phyloP scores from a whole-genome alignment of 306 rosid species.

The Nissolia schottii region DNA sequence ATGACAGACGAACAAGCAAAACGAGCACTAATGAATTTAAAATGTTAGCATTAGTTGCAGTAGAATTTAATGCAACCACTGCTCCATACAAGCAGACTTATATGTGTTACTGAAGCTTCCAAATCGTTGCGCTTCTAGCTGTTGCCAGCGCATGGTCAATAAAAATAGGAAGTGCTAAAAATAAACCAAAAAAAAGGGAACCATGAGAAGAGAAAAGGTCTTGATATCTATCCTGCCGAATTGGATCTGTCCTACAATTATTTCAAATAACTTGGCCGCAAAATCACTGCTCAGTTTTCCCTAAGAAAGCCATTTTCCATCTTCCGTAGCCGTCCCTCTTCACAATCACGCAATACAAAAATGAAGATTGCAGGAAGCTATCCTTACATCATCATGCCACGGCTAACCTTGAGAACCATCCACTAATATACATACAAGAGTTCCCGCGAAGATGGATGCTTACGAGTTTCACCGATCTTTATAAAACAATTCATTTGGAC shows the following conservation, averaged over 20 bases:
- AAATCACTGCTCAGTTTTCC: constrained; percentile 29
- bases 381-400: constrained; percentile 36
- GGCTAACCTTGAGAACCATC: constrained; percentile 24
- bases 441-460: constrained; percentile 24
- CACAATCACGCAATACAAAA: constrained; percentile 20
- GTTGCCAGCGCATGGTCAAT: background rate
- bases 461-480: constrained; percentile 6
- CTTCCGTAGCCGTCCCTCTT: constrained; percentile 13
- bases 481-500: constrained; percentile 23
- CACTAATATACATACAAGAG: constrained; percentile 54
- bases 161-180: background rate
- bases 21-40: background rate
- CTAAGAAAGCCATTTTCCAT: constrained; percentile 11
- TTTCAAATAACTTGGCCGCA: constrained; percentile 19
- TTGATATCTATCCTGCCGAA: constrained; percentile 9
- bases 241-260: constrained; percentile 34
- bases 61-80: constrained; percentile 10
- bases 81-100: constrained; percentile 17
- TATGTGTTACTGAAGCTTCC: background rate
- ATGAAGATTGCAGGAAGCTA: constrained; percentile 14
- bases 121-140: constrained; percentile 2
- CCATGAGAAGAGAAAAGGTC: background rate
- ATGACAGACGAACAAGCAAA: background rate
- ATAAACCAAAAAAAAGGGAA: background rate
- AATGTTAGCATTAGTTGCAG: constrained; percentile 24